Conservation (phyloP, 169 alveolate species). For the Sarcocystis neurona region DNA sequence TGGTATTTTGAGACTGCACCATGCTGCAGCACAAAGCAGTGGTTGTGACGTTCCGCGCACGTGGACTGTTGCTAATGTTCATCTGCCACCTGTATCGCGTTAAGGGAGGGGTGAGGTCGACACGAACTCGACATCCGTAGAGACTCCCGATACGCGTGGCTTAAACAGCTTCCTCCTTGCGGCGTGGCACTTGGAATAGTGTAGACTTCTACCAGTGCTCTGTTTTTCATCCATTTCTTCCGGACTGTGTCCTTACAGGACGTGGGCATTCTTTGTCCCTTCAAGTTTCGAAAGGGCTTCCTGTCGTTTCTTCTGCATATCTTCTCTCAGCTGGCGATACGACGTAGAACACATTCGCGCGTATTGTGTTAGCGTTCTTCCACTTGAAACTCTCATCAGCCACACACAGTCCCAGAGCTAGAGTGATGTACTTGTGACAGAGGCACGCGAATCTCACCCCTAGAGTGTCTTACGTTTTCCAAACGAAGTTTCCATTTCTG, state of each 20-base stretch:
- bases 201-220: too few species aligned
- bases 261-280: constrained; percentile 57
- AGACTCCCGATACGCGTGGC: too few species aligned
- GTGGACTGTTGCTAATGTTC: not conserved
- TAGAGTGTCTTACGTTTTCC: constrained; percentile 77
- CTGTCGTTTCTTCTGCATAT: constrained; percentile 39
- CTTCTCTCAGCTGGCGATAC: constrained; percentile 46
- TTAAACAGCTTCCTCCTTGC: too few species aligned
- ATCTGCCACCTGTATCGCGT: too few species aligned
- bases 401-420: too few species aligned
- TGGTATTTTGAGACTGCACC: constrained; percentile 75
- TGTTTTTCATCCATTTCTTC: too few species aligned
- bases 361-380: not conserved
- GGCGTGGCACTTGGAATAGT: too few species aligned
- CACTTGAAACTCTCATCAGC: constrained; percentile 52
- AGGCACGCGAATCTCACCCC: constrained; percentile 67
- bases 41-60: not conserved
- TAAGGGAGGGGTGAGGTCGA: too few species aligned
- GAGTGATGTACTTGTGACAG: not conserved
- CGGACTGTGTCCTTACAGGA: too few species aligned
- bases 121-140: too few species aligned
- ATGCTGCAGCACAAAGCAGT: constrained; percentile 12
- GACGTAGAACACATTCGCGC: not conserved
- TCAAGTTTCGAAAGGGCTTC: constrained; percentile 67
- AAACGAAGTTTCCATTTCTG: constrained; percentile 67